Conservation (phyloP, 1,284 basidiomycete genomes). For the Agroathelia rolfsii region DNA sequence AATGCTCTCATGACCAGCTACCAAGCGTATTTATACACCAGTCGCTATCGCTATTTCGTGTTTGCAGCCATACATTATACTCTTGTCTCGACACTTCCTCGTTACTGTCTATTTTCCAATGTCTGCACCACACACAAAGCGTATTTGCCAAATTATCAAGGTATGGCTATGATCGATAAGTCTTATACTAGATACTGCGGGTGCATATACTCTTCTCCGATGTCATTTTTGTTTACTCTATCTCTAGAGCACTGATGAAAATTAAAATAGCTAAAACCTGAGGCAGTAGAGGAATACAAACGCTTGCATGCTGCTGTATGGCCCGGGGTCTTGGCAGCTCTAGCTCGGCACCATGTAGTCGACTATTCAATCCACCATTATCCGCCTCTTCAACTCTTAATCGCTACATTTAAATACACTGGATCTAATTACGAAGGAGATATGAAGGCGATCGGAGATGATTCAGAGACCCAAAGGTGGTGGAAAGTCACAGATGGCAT, state of each 20-base stretch:
- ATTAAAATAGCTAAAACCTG: slow-evolving; percentile 46
- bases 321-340: slow-evolving; percentile 60
- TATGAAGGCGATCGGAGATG: slow-evolving; percentile 55
- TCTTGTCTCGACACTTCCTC: no score
- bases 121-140: slow-evolving; percentile 36
- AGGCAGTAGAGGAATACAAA: slow-evolving; percentile 57
- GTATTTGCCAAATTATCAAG: slow-evolving; percentile 69
- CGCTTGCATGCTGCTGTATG: slow-evolving; percentile 57
- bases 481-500: slow-evolving; percentile 70
- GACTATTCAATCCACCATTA: slow-evolving; percentile 75
- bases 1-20: no score
- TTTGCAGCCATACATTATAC: no score
- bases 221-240: slow-evolving; percentile 1
- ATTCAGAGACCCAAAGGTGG: slow-evolving; percentile 64
- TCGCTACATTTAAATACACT: slow-evolving; percentile 61
- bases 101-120: no score
- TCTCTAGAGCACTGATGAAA: slow-evolving; percentile 5
- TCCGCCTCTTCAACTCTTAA: slow-evolving; percentile 51
- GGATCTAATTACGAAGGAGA: slow-evolving; percentile 55
- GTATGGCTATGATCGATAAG: no score
- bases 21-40: no score
- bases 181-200: no score
- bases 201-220: no score
- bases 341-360: slow-evolving; percentile 55
- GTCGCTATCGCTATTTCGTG: no score